Conservation (phyloP, 495 filamentous ascomycete genomes). For the Echria macrotheca region DNA sequence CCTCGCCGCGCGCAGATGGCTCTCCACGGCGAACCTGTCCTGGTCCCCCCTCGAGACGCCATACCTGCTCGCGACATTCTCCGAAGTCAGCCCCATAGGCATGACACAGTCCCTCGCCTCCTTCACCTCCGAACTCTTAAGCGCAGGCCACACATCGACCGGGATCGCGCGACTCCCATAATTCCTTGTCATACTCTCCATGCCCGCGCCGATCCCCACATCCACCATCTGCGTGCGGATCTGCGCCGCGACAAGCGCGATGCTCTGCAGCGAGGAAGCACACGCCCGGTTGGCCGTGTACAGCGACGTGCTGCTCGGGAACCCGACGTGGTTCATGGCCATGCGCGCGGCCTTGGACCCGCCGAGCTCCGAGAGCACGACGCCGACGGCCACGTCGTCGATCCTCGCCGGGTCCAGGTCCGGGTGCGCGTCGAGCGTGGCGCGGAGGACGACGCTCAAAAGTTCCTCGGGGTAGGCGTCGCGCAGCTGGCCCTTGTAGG, state of each 20-base stretch:
- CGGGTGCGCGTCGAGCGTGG: slow-evolving; percentile 70
- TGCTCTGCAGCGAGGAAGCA: slow-evolving; percentile 66
- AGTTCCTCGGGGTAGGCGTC: slow-evolving; percentile 89
- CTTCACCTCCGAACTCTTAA: slow-evolving; percentile 57
- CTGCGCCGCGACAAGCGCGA: slow-evolving; percentile 63
- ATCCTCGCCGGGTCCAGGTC: slow-evolving; percentile 66
- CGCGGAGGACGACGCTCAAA: slow-evolving; percentile 73
- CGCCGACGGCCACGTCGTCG: slow-evolving; percentile 78
- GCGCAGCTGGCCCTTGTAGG: slow-evolving; percentile 76
- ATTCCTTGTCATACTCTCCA: slow-evolving; percentile 92
- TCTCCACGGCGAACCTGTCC: slow-evolving; percentile 73
- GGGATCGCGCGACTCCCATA: slow-evolving; percentile 81
- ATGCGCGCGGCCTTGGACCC: slow-evolving; percentile 88
- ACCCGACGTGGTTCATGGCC: slow-evolving; percentile 78
- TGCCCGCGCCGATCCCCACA: slow-evolving; percentile 80
- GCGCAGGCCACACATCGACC: slow-evolving; percentile 67
- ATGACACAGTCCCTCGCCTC: slow-evolving; percentile 83
- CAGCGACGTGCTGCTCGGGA: slow-evolving; percentile 64
- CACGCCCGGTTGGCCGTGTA: slow-evolving; percentile 88
- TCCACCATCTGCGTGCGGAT: slow-evolving; percentile 68
- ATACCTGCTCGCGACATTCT: slow-evolving; percentile 81
- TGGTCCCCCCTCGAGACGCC: slow-evolving; percentile 69
- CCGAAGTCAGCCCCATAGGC: slow-evolving; percentile 89
- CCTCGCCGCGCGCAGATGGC: slow-evolving; percentile 62
- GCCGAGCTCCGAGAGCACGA: slow-evolving; percentile 84